Evolutionary conservation across 169 alveolate genomes (phyloP), one percentile per base, ranked within the genome.

Genomic region (Miamiensis avidus): DNA sequence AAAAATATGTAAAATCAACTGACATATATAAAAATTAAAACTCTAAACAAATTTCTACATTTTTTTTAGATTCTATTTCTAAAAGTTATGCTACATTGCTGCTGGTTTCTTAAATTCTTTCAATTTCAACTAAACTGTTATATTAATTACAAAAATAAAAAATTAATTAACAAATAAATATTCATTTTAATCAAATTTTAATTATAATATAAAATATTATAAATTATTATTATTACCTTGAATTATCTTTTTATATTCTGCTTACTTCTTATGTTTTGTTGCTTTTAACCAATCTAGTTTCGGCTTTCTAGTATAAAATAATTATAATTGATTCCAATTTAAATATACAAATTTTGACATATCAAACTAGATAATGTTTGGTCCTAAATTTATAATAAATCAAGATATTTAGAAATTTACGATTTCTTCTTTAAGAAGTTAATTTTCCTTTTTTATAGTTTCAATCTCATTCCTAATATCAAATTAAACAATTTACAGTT

Each of bases 351-450:
- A 49, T 49, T 49, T 49, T 49, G 69, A 4, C 69, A 49, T 49
- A 49, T 11, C 20, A 49, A 49, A 49, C 20, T 11, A 49, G 4
- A 49, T 11, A 49, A 49, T 11, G 69, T 49, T 49, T 49, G 20
- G 20, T 11, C 4, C 4, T 11, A 49, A 49, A 49, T 79, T 32
- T 32, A 79, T 64, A 29, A 1, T 34, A 65, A 31, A 79, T 16
- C 28, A 49, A 25, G 4, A 26, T 75, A 26, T 75, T 75, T 4
- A 6, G 25, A n/a, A 32, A n/a, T 31, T 79, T 79, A 79, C 84
- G 65, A 79, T 79, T 79, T 79, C 84, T 34, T 79, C 84, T 79
- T 76, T 79, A n/a, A 79, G 49, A 28, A 34, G 29, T 72, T 79
- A 49, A 65, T 79, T 79, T 64, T 79, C 84, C 64, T 64, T 49